These are phyloP conservation scores for Centrapalus pauciflorus DNA, from an alignment of 129 eudicot genomes.

Conservation along the genomic window DNA sequence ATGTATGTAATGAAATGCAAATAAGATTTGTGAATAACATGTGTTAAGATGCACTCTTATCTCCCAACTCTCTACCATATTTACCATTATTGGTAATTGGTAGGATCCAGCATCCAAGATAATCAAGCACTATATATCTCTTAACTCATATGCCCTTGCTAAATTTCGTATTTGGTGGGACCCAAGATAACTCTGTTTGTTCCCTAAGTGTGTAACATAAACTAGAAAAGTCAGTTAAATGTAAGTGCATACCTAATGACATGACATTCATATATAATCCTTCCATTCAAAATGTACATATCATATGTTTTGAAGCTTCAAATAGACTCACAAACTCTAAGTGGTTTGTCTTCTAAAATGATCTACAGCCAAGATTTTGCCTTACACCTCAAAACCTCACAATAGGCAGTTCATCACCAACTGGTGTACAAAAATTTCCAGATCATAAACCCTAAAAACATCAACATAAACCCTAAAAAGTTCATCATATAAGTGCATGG, in stretches of 20 bases:
- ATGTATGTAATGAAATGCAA: too few species aligned
- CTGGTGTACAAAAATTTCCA: slow-evolving; percentile 24
- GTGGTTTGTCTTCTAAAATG: slow-evolving; percentile 19
- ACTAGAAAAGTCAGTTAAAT: slow-evolving; percentile 9
- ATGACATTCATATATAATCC: not conserved
- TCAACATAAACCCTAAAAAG: not conserved
- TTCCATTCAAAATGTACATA: not conserved
- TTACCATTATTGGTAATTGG: too few species aligned
- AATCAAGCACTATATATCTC: too few species aligned
- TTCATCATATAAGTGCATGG: slow-evolving; percentile 31
- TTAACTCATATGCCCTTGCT: too few species aligned
- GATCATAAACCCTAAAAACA: slow-evolving; percentile 3
- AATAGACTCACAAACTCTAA: not conserved
- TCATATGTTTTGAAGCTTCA: not conserved
- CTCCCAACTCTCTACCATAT: too few species aligned
- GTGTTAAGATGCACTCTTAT: too few species aligned
- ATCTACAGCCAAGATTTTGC: slow-evolving; percentile 15
- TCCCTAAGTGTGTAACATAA: slow-evolving; percentile 16
- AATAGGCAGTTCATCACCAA: slow-evolving; percentile 21
- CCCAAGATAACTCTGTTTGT: not conserved
- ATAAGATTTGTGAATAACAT: too few species aligned
- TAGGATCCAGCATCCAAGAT: too few species aligned
- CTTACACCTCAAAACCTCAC: slow-evolving; percentile 33
- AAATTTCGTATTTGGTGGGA: slow-evolving; percentile 10
- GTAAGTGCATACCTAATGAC: slow-evolving; percentile 6